Evolutionary conservation across 2,329 filamentous ascomycete species (phyloP).

Genomic region (Ceratocystis colombiana): DNA sequence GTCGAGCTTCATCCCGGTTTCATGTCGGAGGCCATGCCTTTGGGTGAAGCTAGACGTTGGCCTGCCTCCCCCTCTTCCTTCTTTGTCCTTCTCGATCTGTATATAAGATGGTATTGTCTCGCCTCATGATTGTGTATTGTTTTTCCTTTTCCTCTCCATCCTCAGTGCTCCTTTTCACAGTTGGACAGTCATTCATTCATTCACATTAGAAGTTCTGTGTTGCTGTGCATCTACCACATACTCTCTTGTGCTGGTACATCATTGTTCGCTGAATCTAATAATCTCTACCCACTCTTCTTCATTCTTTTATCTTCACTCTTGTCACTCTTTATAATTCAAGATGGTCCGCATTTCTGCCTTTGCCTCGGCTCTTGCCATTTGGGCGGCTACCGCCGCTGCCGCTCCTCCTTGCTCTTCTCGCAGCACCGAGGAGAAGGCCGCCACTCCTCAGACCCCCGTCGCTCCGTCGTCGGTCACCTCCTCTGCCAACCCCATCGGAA

Average conservation of each 20-base stretch:
- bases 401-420: neutral
- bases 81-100: neutral
- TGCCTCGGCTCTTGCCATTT: neutral
- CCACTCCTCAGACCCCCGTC: neutral
- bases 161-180: constrained; percentile 1
- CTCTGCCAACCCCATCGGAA: neutral
- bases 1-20: neutral
- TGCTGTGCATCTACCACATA: constrained; percentile 13
- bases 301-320: neutral
- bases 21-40: neutral
- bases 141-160: neutral
- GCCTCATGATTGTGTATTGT: neutral
- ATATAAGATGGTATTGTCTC: constrained; percentile 8
- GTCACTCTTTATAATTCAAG: neutral
- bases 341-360: constrained; percentile 3
- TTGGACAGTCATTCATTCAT: constrained; percentile 10
- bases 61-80: no score
- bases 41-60: neutral
- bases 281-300: neutral
- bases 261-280: constrained; percentile 10
- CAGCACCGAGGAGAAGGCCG: neutral
- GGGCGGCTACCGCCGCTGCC: neutral
- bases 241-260: constrained; percentile 14
- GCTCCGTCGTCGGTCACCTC: neutral
- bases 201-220: neutral